Evolutionary conservation across 805 yeast species (phyloP).

Genomic region (Candida stauntonica): DNA sequence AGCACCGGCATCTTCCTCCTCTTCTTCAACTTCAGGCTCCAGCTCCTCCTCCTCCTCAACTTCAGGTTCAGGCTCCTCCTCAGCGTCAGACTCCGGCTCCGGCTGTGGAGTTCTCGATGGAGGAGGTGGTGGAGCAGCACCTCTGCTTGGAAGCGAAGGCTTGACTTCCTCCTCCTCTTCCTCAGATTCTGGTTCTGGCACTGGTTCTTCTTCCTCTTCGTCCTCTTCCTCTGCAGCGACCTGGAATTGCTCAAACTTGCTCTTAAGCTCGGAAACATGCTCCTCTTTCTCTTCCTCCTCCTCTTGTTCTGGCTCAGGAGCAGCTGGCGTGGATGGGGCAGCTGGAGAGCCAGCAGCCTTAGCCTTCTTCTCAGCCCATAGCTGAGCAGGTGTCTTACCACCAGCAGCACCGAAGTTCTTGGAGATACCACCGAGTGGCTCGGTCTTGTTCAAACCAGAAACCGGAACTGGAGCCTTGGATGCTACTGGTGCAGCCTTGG

Average conservation of each 20-base stretch:
- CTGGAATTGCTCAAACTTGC: constrained; percentile 33
- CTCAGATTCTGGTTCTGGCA: constrained; percentile 12
- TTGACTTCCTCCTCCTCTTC: constrained; percentile 4
- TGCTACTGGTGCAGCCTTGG: constrained; percentile 30
- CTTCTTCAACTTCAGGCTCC: constrained; percentile 17
- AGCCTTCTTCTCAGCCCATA: constrained; percentile 88
- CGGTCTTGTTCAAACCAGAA: constrained; percentile 28
- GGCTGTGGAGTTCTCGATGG: constrained; percentile 24
- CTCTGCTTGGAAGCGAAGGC: constrained; percentile 20
- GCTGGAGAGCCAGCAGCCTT: constrained; percentile 27
- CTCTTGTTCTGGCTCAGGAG: constrained; percentile 29
- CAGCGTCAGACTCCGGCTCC: constrained; percentile 19
- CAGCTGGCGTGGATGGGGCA: constrained; percentile 20
- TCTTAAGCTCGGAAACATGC: constrained; percentile 33
- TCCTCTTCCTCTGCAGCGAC: constrained; percentile 23
- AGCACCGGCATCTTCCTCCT: constrained; percentile 19
- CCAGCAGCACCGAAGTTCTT: constrained; percentile 57
- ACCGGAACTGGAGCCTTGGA: constrained; percentile 24
- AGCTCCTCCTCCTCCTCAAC: constrained; percentile 11
- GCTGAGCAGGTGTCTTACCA: constrained; percentile 91
- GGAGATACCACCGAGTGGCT: constrained; percentile 54
- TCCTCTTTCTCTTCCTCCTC: constrained; percentile 26
- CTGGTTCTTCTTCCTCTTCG: constrained; percentile 25
- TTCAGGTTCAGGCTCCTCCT: constrained; percentile 17
- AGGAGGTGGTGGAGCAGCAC: constrained; percentile 19